A percentile compares a stretch with the other conserved stretches of the same genome.
These are phyloP conservation scores for Leucosporidium scottii DNA, from an alignment of 768 basidiomycete genomes.

Conservation along the genomic window DNA sequence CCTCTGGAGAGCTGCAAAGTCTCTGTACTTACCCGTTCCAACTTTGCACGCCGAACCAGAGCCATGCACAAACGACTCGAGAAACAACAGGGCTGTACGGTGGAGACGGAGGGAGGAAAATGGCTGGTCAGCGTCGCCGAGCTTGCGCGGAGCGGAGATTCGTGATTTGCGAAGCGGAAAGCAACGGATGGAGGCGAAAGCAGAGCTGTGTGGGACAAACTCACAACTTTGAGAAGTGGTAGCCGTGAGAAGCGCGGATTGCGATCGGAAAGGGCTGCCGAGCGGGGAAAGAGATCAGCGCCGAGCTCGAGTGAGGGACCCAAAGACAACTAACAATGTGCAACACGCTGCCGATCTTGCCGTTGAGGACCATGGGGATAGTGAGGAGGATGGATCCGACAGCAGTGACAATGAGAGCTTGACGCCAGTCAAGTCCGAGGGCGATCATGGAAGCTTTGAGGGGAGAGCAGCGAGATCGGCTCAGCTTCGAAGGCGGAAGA, in stretches of 20 bases:
- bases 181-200: too few relatives aligned
- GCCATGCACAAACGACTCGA: not conserved
- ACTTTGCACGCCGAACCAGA: not conserved
- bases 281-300: not conserved
- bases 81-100: not conserved
- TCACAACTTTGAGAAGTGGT: not conserved
- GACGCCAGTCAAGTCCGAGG: not conserved
- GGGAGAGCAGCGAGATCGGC: too few relatives aligned
- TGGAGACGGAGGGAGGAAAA: too few relatives aligned
- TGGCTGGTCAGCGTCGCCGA: too few relatives aligned
- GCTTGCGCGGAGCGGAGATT: too few relatives aligned
- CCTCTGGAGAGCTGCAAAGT: too few relatives aligned
- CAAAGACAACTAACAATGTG: not conserved
- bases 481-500: too few relatives aligned
- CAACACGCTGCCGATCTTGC: not conserved
- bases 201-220: too few relatives aligned
- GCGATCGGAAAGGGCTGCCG: not conserved
- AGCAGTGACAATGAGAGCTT: not conserved
- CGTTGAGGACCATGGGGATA: not conserved
- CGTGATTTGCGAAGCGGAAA: too few relatives aligned
- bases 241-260: not conserved
- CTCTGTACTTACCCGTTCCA: constrained; percentile 1
- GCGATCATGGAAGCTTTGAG: constrained; percentile 13
- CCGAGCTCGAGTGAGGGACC: not conserved
- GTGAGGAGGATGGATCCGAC: constrained; percentile 2